Base-by-base conservation (phyloP, 2,329 filamentous ascomycete genomes). In the Dactylellina parvicollis region DNA sequence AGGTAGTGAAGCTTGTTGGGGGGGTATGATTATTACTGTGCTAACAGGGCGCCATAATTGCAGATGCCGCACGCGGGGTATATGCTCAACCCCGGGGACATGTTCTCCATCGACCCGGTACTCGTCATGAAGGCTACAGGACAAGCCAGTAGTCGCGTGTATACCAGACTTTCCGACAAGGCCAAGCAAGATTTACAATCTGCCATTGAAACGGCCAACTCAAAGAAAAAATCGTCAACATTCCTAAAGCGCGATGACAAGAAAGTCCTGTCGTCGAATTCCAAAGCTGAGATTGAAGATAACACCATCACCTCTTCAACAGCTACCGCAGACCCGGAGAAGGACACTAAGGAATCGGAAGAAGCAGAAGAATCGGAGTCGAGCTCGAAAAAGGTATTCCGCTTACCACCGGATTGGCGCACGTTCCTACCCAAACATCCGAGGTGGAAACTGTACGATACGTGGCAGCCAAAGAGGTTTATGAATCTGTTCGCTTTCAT, bases 401-500 rank as follows among this genome's bases (percentile, higher is more conserved):
- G 55, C 5, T 36, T 72, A 18, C 67, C 67, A 4, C 36, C 50
- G 2, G 46, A 65, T 36, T 72, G 67, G 67, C 44, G 67, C 1
- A 36, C 59, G 3, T 72, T 54, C 32, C 67, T 72, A 4, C 67
- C 67, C 3, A 52, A 52, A 24, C 30, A 72, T 30, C 70, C 61
- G 1, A 30, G 75, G 75, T 62, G 79, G 82, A 72, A 79, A 82
- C 92, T 95, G 2, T 99, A 99, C 80, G 86, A 86, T 3, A 97
- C 93, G 1, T 99, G 95, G 95, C 83, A 86, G 76, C 95, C 95
- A 10, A 86, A 92, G 64, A 86, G 90, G 57, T 98, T 87, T 82
- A 96, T 99, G 91, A 85, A 87, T 56, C 89, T 93, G 0, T 99
- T 99, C 81, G 92, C 93, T 22, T 97, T 96, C 81, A 92, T 99